phyloP scores from a whole-genome alignment of 208 protist species.

The Leishmania gerbilli region DNA sequence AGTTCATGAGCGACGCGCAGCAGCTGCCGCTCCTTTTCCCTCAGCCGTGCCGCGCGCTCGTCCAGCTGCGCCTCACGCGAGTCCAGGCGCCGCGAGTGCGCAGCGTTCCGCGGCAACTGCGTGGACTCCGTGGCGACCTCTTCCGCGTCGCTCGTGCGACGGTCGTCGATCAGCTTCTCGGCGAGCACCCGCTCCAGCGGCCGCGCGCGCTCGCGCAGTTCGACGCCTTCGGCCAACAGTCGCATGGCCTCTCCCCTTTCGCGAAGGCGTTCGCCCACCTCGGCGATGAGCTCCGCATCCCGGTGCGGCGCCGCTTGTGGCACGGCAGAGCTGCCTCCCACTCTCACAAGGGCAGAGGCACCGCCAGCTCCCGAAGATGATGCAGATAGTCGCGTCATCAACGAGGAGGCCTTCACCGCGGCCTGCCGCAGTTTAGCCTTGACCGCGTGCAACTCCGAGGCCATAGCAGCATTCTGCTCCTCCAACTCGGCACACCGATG shows the following conservation, averaged over 20 bases:
- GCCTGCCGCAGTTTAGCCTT: conserved; percentile 11
- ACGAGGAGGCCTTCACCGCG: conserved; percentile 5
- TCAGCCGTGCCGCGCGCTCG: conserved; percentile 29
- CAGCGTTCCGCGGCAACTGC: no score
- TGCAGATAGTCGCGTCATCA: conserved; percentile 7
- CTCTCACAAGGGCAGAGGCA: background rate
- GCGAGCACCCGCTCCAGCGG: conserved; percentile 22
- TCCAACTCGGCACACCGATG: background rate
- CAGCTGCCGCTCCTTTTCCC: conserved; percentile 44
- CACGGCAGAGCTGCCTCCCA: background rate
- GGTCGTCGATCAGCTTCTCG: conserved; percentile 6
- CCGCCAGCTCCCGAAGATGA: background rate
- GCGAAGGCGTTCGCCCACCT: conserved; percentile 10
- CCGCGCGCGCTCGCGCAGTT: conserved; percentile 22
- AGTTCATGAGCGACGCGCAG: conserved; percentile 36
- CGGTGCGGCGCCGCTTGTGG: background rate
- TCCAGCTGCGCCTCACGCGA: conserved; percentile 28
- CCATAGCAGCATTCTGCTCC: conserved; percentile 8
- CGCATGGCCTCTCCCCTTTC: conserved; percentile 24
- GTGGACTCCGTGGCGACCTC: background rate
- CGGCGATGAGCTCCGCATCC: conserved; percentile 10
- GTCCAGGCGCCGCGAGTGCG: conserved; percentile 1
- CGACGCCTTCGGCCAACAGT: conserved; percentile 17
- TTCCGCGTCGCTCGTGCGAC: background rate
- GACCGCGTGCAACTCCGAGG: conserved; percentile 1